Percentiles rank a stretch among this genome's conserved stretches.
Conservation (phyloP, 345 rosid species). For the Populus deltoides region DNA sequence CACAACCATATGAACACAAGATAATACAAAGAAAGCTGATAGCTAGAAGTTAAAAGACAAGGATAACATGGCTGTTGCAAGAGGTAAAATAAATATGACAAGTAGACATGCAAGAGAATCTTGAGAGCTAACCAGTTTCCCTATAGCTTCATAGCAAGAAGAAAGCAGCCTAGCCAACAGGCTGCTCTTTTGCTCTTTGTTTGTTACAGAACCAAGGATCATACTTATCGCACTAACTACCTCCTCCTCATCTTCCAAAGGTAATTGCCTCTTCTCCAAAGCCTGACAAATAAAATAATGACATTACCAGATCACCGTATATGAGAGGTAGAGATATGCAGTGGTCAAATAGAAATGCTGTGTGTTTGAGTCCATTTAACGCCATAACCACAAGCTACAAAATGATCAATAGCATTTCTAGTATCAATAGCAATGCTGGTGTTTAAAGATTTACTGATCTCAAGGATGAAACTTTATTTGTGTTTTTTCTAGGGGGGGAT, state of each 20-base stretch:
- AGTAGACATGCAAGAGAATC: slow-evolving; percentile 8
- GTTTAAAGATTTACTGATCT: no score
- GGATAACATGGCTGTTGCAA: background rate
- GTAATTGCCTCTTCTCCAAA: slow-evolving; percentile 67
- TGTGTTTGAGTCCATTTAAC: background rate
- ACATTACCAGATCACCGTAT: background rate
- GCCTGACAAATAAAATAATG: slow-evolving; percentile 35
- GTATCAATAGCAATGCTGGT: no score
- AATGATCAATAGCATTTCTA: background rate
- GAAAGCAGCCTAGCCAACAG: slow-evolving; percentile 78
- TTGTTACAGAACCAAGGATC: slow-evolving; percentile 61
- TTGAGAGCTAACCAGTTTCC: slow-evolving; percentile 67
- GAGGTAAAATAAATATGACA: slow-evolving; percentile 4
- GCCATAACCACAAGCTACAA: background rate
- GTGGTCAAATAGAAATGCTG: background rate
- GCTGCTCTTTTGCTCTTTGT: slow-evolving; percentile 72
- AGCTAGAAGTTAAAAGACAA: background rate
- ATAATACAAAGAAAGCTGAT: background rate
- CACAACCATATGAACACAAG: background rate
- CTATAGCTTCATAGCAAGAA: slow-evolving; percentile 74
- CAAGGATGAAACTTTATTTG: no score
- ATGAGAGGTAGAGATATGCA: background rate
- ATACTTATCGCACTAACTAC: slow-evolving; percentile 69
- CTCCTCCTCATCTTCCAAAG: slow-evolving; percentile 92
- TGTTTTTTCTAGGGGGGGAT: no score